These are phyloP conservation scores for Pezicula carpinea DNA, from an alignment of 2,329 filamentous ascomycete species.

Conservation along the genomic window DNA sequence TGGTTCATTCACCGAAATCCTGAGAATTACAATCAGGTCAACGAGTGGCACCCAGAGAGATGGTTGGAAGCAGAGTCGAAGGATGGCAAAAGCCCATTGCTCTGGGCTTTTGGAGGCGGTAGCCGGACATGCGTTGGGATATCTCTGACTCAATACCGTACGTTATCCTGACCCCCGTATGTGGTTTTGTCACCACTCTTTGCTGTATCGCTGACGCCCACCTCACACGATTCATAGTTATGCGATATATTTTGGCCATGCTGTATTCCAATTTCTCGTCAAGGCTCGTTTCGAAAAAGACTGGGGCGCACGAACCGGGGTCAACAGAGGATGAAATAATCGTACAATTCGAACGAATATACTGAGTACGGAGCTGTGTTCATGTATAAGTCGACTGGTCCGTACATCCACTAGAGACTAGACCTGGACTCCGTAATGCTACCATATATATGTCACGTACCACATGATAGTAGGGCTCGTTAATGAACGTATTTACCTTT, in stretches of 20 bases:
- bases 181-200: no score
- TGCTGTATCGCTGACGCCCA: neutral
- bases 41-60: neutral
- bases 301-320: no score
- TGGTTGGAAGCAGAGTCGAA: neutral
- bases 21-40: neutral
- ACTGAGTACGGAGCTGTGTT: no score
- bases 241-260: neutral
- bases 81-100: neutral
- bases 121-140: neutral
- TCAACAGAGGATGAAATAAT: no score
- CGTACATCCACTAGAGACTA: no score
- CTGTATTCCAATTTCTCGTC: neutral
- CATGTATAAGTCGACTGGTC: no score
- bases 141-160: neutral
- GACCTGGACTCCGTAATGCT: no score
- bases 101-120: neutral
- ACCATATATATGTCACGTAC: no score
- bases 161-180: neutral
- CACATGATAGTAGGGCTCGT: no score
- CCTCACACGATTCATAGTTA: neutral
- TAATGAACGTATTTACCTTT: no score
- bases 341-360: no score
- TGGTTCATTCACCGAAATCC: neutral
- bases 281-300: no score